Evolutionary conservation across 257 asterid genomes (phyloP).

Genomic region (Przewalskia tangutica): DNA sequence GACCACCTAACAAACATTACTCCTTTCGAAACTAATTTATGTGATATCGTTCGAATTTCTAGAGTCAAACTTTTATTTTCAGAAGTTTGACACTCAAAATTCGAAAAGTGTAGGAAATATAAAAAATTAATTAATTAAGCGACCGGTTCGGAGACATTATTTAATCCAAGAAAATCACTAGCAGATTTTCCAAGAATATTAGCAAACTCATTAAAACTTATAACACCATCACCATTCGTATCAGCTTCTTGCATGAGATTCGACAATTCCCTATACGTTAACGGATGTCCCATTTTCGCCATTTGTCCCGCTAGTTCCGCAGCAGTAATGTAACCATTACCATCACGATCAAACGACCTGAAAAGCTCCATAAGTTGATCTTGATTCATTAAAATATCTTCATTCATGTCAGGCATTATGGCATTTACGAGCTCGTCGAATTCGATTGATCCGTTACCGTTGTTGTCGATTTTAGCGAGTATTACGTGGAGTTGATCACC

Average conservation of each 20-base stretch:
- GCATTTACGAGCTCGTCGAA: constrained; percentile 42
- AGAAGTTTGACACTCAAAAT: too few relatives aligned
- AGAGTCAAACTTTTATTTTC: too few relatives aligned
- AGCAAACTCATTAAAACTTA: constrained; percentile 20
- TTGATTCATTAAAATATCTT: constrained; percentile 34
- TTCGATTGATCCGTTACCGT: constrained; percentile 45
- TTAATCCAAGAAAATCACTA: constrained; percentile 33
- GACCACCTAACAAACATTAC: not conserved
- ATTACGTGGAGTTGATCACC: constrained; percentile 36
- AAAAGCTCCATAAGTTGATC: constrained; percentile 47
- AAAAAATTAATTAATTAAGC: not conserved
- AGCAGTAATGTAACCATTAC: constrained; percentile 38
- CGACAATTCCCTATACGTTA: constrained; percentile 30
- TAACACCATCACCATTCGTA: constrained; percentile 54
- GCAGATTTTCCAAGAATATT: constrained; percentile 30
- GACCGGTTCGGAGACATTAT: constrained; percentile 8
- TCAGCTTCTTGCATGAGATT: constrained; percentile 48
- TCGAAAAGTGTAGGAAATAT: too few relatives aligned
- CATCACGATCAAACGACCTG: constrained; percentile 44
- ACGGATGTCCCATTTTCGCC: constrained; percentile 51
- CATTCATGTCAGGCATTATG: constrained; percentile 39
- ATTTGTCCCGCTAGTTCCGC: constrained; percentile 48
- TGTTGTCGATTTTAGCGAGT: constrained; percentile 34
- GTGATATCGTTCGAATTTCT: too few relatives aligned
- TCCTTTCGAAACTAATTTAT: too few relatives aligned